Evolutionary conservation across 2,329 filamentous ascomycete species (phyloP).

Genomic region (Xylaria sp.): DNA sequence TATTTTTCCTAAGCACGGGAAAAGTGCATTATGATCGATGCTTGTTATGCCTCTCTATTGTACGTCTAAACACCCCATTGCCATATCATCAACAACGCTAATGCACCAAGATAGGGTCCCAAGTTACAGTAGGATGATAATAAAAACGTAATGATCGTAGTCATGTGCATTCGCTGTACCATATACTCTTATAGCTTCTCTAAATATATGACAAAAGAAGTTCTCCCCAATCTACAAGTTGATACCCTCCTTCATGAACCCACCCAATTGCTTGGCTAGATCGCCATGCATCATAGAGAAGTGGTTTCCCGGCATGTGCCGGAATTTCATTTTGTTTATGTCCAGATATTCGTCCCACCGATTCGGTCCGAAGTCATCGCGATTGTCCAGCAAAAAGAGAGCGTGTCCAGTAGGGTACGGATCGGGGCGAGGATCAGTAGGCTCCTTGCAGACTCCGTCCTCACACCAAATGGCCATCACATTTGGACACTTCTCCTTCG

Average conservation of each 20-base stretch:
- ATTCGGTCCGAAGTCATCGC: slow-evolving; percentile 76
- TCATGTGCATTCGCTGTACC: slow-evolving; percentile 15
- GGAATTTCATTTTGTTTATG: slow-evolving; percentile 68
- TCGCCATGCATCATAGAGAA: slow-evolving; percentile 80
- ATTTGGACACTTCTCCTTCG: slow-evolving; percentile 67
- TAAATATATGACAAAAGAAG: slow-evolving; percentile 13
- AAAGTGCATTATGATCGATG: background rate
- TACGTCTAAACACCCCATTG: slow-evolving; percentile 5
- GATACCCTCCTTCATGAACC: slow-evolving; percentile 50
- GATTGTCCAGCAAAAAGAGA: slow-evolving; percentile 78
- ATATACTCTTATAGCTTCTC: slow-evolving; percentile 5
- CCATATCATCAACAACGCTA: slow-evolving; percentile 11
- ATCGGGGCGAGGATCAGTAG: slow-evolving; percentile 72
- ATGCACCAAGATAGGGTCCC: background rate
- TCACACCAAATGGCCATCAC: slow-evolving; percentile 77
- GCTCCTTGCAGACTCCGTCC: slow-evolving; percentile 76
- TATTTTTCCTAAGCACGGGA: background rate
- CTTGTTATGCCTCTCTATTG: slow-evolving; percentile 23
- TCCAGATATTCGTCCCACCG: slow-evolving; percentile 75
- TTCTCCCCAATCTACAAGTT: slow-evolving; percentile 36
- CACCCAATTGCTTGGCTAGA: slow-evolving; percentile 48
- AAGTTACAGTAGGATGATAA: slow-evolving; percentile 7
- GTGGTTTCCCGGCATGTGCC: slow-evolving; percentile 77
- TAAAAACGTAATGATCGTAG: slow-evolving; percentile 28
- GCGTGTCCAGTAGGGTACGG: slow-evolving; percentile 69